These are phyloP conservation scores for Aureobasidium sp. DNA, from an alignment of 2,329 filamentous ascomycete species.

Conservation along the genomic window DNA sequence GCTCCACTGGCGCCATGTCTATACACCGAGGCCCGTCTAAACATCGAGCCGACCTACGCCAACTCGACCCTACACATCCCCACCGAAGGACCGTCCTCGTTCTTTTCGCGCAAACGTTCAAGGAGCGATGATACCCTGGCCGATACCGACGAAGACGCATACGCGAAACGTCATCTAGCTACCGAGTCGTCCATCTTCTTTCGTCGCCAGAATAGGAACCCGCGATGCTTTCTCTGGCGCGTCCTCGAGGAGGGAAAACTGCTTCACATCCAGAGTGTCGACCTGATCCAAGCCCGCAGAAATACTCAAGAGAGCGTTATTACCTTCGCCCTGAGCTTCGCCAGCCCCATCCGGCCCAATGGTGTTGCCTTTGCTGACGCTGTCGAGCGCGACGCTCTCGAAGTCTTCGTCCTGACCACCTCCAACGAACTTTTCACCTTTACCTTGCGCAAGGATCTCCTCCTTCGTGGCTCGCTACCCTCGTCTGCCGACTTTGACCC, in stretches of 20 bases:
- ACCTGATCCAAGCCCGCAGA: constrained; percentile 59
- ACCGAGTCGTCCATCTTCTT: constrained; percentile 78
- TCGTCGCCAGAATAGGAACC: constrained; percentile 65
- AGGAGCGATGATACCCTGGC: constrained; percentile 32
- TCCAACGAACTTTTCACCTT: constrained; percentile 77
- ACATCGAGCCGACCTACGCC: constrained; percentile 65
- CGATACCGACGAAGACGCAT: constrained; percentile 62
- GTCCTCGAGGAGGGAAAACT: constrained; percentile 72
- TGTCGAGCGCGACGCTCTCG: constrained; percentile 68
- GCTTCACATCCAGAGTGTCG: constrained; percentile 75
- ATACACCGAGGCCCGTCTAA: constrained; percentile 82
- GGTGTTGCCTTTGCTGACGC: constrained; percentile 80
- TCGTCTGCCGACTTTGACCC: constrained; percentile 64
- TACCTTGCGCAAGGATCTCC: constrained; percentile 74
- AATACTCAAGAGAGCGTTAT: constrained; percentile 47
- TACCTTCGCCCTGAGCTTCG: constrained; percentile 71
- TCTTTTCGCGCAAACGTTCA: constrained; percentile 27
- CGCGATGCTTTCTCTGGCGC: constrained; percentile 85
- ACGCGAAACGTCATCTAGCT: constrained; percentile 66
- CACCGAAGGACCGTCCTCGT: constrained; percentile 34
- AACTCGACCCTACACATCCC: constrained; percentile 64
- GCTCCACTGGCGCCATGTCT: constrained; percentile 56
- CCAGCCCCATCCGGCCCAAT: constrained; percentile 68
- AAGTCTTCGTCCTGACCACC: constrained; percentile 71
- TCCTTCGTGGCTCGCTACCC: constrained; percentile 51